phyloP scores from a whole-genome alignment of 2,329 filamentous ascomycete genomes.

The Cucurbitaria berberidis region DNA sequence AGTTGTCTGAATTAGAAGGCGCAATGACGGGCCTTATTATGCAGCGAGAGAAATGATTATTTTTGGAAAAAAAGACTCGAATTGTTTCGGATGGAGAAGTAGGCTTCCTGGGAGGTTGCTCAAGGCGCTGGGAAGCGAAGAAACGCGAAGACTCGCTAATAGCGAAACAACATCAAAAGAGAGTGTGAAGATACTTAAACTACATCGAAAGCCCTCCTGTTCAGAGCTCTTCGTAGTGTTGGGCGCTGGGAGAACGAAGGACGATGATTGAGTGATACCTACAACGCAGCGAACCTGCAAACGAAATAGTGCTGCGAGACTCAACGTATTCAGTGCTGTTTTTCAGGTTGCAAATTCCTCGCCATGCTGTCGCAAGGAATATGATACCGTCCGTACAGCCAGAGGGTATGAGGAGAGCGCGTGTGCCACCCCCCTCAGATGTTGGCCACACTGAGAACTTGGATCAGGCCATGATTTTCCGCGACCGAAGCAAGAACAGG shows the following conservation, averaged over 20 bases:
- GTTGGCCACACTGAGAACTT: neutral
- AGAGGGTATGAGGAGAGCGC: no score
- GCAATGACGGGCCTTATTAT: no score
- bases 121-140: no score
- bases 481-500: neutral
- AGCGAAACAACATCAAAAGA: no score
- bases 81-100: no score
- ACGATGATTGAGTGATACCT: neutral
- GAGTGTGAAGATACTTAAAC: no score
- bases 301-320: neutral
- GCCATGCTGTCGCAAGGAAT: neutral
- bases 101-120: no score
- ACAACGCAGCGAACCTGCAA: neutral
- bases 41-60: no score
- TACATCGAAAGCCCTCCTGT: no score
- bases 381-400: neutral
- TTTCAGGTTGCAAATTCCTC: neutral
- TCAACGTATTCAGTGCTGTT: neutral
- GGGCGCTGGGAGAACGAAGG: neutral
- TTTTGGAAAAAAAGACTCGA: no score
- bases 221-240: neutral
- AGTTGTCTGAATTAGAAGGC: neutral
- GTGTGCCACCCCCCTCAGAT: no score
- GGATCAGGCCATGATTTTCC: neutral
- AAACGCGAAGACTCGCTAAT: no score